A percentile compares a stretch with the other conserved stretches of the same genome.
phyloP scores from a whole-genome alignment of 257 asterid species.

The Perilla frutescens region DNA sequence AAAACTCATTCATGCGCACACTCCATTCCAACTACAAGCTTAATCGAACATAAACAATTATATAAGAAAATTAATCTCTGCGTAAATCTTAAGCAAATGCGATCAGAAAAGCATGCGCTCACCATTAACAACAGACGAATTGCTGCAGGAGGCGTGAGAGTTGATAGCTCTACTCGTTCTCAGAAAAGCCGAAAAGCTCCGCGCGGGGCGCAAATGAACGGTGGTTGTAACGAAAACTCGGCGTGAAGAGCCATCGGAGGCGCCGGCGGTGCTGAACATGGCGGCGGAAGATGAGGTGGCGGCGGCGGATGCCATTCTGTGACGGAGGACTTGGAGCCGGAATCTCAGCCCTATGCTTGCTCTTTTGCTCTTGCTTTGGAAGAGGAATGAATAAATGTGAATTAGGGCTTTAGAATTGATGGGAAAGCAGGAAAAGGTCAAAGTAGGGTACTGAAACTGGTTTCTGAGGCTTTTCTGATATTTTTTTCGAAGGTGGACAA shows the following conservation, averaged over 20 bases:
- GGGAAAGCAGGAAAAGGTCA: slow-evolving; percentile 1
- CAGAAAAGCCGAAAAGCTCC: slow-evolving; percentile 38
- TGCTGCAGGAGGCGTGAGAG: slow-evolving; percentile 31
- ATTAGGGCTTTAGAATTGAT: slow-evolving; percentile 24
- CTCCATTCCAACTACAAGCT: neutral
- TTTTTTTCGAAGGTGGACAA: neutral
- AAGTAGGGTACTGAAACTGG: slow-evolving; percentile 2
- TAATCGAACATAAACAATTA: slow-evolving; percentile 8
- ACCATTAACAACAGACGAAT: slow-evolving; percentile 42
- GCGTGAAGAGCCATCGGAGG: slow-evolving; percentile 40
- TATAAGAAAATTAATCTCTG: slow-evolving; percentile 3
- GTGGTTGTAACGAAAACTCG: slow-evolving; percentile 19
- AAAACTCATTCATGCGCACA: neutral
- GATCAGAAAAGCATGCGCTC: slow-evolving; percentile 12
- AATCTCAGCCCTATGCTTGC: slow-evolving; percentile 67
- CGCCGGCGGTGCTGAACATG: slow-evolving; percentile 45
- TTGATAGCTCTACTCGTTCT: slow-evolving; percentile 34
- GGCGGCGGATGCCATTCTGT: slow-evolving; percentile 61
- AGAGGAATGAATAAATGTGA: neutral
- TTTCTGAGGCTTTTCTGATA: slow-evolving; percentile 20
- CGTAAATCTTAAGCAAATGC: neutral
- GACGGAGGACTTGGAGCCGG: slow-evolving; percentile 49
- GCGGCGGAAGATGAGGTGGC: slow-evolving; percentile 51
- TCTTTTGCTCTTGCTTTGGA: slow-evolving; percentile 26
- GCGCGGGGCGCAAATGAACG: slow-evolving; percentile 29